Evolutionary conservation across 805 yeast species (phyloP).

Genomic region (Candida tallmaniae): DNA sequence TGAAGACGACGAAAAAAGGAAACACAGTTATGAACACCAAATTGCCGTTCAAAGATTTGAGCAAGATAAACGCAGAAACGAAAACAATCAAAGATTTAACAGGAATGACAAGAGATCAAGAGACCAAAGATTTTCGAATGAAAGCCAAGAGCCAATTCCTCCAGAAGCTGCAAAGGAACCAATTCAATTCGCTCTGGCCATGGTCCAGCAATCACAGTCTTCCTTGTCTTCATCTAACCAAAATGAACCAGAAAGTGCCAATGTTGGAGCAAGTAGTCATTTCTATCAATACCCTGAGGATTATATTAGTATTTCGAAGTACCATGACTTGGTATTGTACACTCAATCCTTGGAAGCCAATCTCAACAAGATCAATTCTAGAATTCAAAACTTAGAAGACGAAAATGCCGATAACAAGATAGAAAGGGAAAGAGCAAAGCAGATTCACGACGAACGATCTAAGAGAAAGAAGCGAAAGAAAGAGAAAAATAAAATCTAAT

Average conservation of each 20-base stretch:
- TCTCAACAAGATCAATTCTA: conserved; percentile 20
- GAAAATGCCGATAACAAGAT: conserved; percentile 16
- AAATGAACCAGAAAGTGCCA: background rate
- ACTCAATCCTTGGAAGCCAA: conserved; percentile 28
- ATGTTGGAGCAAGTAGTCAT: background rate
- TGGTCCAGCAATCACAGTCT: background rate
- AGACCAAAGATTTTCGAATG: background rate
- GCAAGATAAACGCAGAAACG: conserved; percentile 3
- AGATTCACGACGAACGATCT: conserved; percentile 7
- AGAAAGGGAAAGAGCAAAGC: conserved; percentile 12
- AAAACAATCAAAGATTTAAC: no score
- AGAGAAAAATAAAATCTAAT: background rate
- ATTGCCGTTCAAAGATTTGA: conserved; percentile 7
- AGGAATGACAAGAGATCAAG: conserved; percentile 1
- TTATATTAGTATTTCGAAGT: conserved; percentile 24
- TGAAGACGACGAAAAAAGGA: conserved; percentile 4
- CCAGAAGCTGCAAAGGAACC: background rate
- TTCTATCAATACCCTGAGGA: conserved; percentile 10
- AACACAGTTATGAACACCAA: conserved; percentile 8
- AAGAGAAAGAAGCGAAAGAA: conserved; percentile 5
- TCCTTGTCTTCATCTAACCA: background rate
- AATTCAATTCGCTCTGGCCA: background rate
- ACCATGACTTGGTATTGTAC: conserved; percentile 32
- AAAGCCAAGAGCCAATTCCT: background rate
- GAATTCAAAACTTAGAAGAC: conserved; percentile 25